Percentiles rank a stretch among this genome's conserved stretches.
phyloP scores from a whole-genome alignment of 257 asterid genomes.

The Fraxinus cuspidata region DNA sequence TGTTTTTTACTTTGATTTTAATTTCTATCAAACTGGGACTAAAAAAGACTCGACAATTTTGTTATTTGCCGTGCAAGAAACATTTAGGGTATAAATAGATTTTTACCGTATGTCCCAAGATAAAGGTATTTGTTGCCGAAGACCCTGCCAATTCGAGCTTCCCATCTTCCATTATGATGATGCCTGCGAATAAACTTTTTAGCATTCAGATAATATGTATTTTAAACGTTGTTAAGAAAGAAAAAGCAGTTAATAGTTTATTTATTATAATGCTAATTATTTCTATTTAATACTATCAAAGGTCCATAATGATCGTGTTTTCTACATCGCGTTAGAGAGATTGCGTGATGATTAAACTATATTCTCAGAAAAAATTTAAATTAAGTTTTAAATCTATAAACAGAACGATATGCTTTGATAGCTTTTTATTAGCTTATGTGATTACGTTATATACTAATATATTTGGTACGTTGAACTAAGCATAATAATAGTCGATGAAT shows the following conservation, averaged over 20 bases:
- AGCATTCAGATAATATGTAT: background rate
- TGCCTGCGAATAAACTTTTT: slow-evolving; percentile 44
- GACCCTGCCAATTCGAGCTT: slow-evolving; percentile 84
- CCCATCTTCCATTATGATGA: slow-evolving; percentile 94
- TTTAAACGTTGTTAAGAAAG: background rate
- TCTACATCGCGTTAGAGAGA: no score
- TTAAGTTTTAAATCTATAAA: no score
- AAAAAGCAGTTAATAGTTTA: background rate
- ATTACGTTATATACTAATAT: background rate
- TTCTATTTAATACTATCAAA: background rate
- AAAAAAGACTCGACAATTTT: no score
- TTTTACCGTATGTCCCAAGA: slow-evolving; percentile 79
- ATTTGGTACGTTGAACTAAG: background rate
- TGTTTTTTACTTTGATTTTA: no score
- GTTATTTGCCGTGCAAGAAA: no score
- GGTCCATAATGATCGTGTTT: no score
- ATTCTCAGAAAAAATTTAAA: no score
- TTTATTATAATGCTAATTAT: background rate
- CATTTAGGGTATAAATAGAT: background rate
- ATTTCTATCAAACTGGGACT: no score
- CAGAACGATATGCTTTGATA: background rate
- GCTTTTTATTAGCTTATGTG: background rate
- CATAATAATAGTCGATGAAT: background rate
- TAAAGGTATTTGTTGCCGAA: slow-evolving; percentile 84
- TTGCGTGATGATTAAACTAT: no score